Evolutionary conservation across 1,139 yeast species (phyloP), one percentile per base, ranked within the genome.

Genomic region (Hanseniaspora uvarum): DNA sequence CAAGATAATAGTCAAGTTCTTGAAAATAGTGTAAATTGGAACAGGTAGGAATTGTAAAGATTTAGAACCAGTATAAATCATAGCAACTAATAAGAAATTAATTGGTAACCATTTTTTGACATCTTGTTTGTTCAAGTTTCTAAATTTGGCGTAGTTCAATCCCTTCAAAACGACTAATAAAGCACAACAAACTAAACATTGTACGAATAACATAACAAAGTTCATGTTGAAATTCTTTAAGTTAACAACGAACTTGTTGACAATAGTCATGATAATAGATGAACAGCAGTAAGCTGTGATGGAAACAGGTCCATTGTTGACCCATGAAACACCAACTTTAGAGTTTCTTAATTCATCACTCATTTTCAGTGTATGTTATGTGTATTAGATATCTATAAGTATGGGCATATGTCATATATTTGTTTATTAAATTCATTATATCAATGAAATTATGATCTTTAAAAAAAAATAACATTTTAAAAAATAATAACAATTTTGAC

Each of bases 11-110:
- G 98, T 92, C 71, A 94, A 80, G 72, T 92, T 92, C 77, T 94
- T 92, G 81, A 94, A 92, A 64, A 92, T 92, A 61, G 98, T 94
- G 76, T 88, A 92, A 56, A 92, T 95, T 53, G 98, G 98, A 58
- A 92, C 92, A 54, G 92, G 76, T 67, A 92, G 79, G 72, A 72
- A 87, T 71, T 87, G 94, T 66, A 92, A 76, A 56, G 98, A 96
- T 76, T 88, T 92, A 57, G 96, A 86, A 47, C 94, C 86, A 57
- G 98, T 94, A 76, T 89, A 94, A 68, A 89, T 89, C 97, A 92
- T 92, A 56, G 80, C 74, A 44, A 89, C 97, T 66, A 94, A 78
- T 64, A 88, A 72, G 60, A 87, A 72, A 3, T 96, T 94, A 64
- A 92, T 88, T 56, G 98, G 97, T 59, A 86, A 80, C 98, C 92